Percentiles rank a stretch among this genome's conserved stretches.
Conservation (phyloP, 208 protist genomes). For the Spironucleus salmonicida region DNA sequence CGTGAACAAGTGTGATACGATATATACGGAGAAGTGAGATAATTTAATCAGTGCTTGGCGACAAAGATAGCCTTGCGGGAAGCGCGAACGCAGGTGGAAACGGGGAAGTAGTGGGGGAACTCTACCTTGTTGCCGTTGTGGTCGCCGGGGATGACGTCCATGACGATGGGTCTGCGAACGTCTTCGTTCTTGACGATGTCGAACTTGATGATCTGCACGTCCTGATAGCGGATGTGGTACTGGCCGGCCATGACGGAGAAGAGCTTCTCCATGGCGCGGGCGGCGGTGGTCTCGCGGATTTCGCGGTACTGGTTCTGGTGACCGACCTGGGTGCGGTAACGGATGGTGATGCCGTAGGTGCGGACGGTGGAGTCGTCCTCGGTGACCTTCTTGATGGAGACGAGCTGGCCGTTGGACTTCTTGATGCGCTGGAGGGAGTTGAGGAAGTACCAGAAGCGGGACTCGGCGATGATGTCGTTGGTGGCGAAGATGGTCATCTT, state of each 20-base stretch:
- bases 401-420: conserved; percentile 80
- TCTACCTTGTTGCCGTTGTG: no score
- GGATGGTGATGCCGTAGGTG: conserved; percentile 93
- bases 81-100: no score
- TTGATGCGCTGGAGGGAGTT: conserved; percentile 88
- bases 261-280: conserved; percentile 79
- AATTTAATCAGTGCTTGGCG: no score
- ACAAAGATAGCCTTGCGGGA: no score
- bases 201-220: conserved; percentile 81
- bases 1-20: no score
- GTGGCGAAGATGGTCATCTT: conserved; percentile 91
- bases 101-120: no score
- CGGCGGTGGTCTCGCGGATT: conserved; percentile 81
- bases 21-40: no score
- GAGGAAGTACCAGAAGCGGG: conserved; percentile 97
- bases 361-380: conserved; percentile 75
- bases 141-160: no score
- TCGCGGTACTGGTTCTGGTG: conserved; percentile 98
- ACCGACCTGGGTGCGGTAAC: conserved; percentile 88
- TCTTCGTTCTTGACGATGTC: conserved; percentile 58
- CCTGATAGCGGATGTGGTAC: conserved; percentile 71
- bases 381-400: conserved; percentile 50
- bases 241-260: conserved; percentile 87
- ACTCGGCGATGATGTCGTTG: conserved; percentile 87
- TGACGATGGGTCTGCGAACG: neutral